These are phyloP conservation scores for Claviceps lovelessii DNA, from an alignment of 2,329 filamentous ascomycete species.

Conservation along the genomic window DNA sequence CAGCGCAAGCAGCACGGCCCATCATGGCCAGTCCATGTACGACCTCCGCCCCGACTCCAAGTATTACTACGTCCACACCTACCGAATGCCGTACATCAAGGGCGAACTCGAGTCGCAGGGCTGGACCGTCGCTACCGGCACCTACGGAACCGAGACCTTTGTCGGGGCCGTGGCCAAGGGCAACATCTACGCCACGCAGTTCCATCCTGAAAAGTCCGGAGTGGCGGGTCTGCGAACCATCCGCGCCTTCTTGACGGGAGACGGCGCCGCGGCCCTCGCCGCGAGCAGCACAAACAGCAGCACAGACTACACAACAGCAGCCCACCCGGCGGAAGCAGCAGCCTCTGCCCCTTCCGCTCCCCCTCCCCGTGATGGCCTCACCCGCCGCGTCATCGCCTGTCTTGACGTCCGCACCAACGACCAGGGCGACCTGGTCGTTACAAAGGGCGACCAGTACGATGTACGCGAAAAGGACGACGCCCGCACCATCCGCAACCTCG, in stretches of 20 bases:
- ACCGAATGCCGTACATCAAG: conserved; percentile 61
- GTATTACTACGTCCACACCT: conserved; percentile 98
- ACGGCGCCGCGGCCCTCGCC: conserved; percentile 38
- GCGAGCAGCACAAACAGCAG: background rate
- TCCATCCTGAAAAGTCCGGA: conserved; percentile 95
- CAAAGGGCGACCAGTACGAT: conserved; percentile 97
- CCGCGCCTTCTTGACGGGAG: conserved; percentile 71
- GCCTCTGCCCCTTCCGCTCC: conserved; percentile 12
- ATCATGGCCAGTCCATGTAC: conserved; percentile 44
- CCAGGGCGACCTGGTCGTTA: conserved; percentile 86
- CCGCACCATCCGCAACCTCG: conserved; percentile 69
- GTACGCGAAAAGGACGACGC: conserved; percentile 70
- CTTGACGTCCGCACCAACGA: conserved; percentile 93
- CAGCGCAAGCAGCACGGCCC: conserved; percentile 58
- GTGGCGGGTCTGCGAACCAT: conserved; percentile 73
- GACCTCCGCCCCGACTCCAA: conserved; percentile 70
- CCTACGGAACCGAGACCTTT: conserved; percentile 79
- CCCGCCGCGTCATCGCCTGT: conserved; percentile 87
- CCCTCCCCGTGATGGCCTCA: conserved; percentile 51
- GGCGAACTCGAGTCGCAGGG: conserved; percentile 66
- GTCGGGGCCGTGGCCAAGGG: conserved; percentile 76
- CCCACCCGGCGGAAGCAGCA: conserved; percentile 1
- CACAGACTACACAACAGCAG: background rate
- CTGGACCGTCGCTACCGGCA: conserved; percentile 84
- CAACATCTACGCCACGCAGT: conserved; percentile 85